Conservation (phyloP, 345 rosid species). For the Lagerstroemia speciosa region DNA sequence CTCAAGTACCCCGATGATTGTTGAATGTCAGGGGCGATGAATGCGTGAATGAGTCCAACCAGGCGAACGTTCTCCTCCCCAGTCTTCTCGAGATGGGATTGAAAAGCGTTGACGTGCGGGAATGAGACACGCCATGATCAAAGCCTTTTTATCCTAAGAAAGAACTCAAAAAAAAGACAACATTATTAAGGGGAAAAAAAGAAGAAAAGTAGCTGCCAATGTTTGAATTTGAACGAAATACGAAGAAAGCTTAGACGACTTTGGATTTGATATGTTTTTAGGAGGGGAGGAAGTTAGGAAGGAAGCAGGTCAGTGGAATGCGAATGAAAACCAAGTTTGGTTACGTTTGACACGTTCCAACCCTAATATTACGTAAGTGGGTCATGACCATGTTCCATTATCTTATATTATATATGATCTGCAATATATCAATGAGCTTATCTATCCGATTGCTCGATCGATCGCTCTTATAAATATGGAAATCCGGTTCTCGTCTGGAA, state of each 20-base stretch:
- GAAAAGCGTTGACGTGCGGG: not conserved
- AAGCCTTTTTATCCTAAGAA: too few species aligned
- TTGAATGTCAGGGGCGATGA: not conserved
- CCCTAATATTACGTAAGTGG: not conserved
- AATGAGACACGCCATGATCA: not conserved
- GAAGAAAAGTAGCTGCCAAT: not conserved
- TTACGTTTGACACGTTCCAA: slow-evolving; percentile 1
- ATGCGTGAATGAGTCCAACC: not conserved
- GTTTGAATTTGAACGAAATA: slow-evolving; percentile 1
- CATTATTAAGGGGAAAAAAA: too few species aligned
- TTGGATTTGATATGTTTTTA: not conserved
- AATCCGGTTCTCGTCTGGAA: too few species aligned
- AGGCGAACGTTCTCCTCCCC: not conserved
- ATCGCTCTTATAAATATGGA: too few species aligned
- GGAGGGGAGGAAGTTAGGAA: not conserved
- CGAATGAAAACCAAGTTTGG: not conserved
- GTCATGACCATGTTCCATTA: too few species aligned
- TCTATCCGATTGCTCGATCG: too few species aligned
- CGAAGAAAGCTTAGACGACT: not conserved
- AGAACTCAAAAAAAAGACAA: too few species aligned
- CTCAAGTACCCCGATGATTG: too few species aligned
- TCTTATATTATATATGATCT: too few species aligned
- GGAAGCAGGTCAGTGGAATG: not conserved
- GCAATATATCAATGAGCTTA: too few species aligned
- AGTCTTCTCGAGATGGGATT: not conserved